These are phyloP conservation scores for Phoma sp. DNA, from an alignment of 2,329 filamentous ascomycete genomes.

Conservation along the genomic window DNA sequence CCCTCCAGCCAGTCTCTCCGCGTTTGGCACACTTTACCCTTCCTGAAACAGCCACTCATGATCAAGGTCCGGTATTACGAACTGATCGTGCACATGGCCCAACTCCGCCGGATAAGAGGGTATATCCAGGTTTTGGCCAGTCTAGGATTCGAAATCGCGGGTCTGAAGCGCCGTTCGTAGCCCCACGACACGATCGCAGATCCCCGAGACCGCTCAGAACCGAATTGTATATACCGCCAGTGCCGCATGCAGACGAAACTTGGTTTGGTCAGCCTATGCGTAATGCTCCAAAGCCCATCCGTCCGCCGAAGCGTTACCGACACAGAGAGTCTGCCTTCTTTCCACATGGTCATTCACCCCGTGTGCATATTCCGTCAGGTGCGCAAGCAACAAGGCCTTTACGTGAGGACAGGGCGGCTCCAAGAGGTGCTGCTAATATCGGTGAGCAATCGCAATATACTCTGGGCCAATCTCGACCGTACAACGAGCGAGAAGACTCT, in stretches of 20 bases:
- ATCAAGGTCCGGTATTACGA: background rate
- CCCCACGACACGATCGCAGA: background rate
- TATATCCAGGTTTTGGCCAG: no score
- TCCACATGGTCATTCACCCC: background rate
- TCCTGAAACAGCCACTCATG: background rate
- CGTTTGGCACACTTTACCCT: background rate
- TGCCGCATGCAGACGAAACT: constrained; percentile 17
- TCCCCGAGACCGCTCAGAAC: constrained; percentile 19
- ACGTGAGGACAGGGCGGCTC: background rate
- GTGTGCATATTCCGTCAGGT: background rate
- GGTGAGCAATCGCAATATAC: background rate
- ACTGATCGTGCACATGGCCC: background rate
- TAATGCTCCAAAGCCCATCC: background rate
- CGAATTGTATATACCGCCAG: constrained; percentile 39
- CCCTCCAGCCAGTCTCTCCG: constrained; percentile 20
- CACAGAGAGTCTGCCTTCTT: background rate
- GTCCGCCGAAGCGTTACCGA: constrained; percentile 8
- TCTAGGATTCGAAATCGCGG: no score
- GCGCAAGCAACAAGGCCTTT: constrained; percentile 1
- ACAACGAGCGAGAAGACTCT: constrained; percentile 6
- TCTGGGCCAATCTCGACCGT: constrained; percentile 11
- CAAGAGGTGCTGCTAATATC: background rate
- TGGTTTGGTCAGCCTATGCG: constrained; percentile 32
- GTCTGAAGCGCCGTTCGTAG: background rate
- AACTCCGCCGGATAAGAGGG: no score